Evolutionary conservation across 2,329 filamentous ascomycete genomes (phyloP), one percentile per base, ranked within the genome.

Genomic region (Curvularia hawaiiensis): DNA sequence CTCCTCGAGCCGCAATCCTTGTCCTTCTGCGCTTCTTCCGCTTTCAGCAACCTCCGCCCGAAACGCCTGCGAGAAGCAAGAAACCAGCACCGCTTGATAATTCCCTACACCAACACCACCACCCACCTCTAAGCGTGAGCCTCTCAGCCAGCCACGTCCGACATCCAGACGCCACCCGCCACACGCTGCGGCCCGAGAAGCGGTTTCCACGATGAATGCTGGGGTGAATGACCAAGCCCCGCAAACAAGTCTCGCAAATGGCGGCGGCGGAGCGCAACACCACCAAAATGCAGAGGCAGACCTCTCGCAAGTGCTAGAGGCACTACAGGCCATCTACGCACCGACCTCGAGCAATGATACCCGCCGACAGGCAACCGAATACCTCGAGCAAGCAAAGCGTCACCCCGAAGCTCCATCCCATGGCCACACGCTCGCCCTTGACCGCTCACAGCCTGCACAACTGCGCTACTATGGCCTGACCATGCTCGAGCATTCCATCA

Each of bases 391-490:
- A 22, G 85, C 96, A 70, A 98, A 97, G 79, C 83, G 86, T 46
- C 85, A 90, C 67, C 82, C 86, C 56, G 88, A 93, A 69, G 93
- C 94, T 5, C 91, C 92, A 2, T 87, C 90, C 48, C 89, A 95
- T 79, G 95, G 95, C 65, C 96, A 91, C 78, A 84, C 85, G 24
- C 85, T 99, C 58, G 93, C 93, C 44, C 86, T 86, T 64, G 88
- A 95, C 76, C 84, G 83, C 69, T 81, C 84, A 38, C 91, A 96
- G 73, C 85, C 90, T 52, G 86, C 91, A 40, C 85, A 95, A 53
- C 90, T 98, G 55, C 90, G 95, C 67, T 93, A 98, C 79, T 99
- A 96, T 76, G 95, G 93, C 56, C 84, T 99, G 31, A 96, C 93
- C 28, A 84, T 99, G 55, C 85, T 99, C 64, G 94, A 97, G 71